Base-by-base conservation (phyloP, 352 stramenopile genomes). In the Globisporangium acanthophoron region DNA sequence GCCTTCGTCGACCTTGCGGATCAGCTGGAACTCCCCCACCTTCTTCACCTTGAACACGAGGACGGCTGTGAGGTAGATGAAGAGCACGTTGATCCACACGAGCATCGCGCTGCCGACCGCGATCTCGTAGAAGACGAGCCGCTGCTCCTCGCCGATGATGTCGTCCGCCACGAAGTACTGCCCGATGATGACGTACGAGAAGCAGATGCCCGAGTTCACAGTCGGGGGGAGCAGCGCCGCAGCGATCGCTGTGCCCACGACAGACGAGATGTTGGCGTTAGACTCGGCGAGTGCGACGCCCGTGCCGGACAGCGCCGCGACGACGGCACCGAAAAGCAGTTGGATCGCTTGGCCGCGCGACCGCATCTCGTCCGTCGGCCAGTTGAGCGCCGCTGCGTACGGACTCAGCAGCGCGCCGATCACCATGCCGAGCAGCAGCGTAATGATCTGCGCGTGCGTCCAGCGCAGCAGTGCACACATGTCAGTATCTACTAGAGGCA, bases 31-130 rank as follows among this genome's bases (percentile, higher is more conserved):
- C 52, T 90, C 81, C 52, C 85, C 85, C 0, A 94, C 82, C 43
- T 90, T 78, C 62, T 95, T 95, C 55, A 92, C 85, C 61, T 95
- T 95, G 65, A 95, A 95, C 15, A 95, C 81, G n/a, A 92, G 48
- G 20, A 93, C 83, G 27, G 85, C 85, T 29, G 80, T 89, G 52
- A 92, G 70, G 70, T 94, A 94, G 59, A 94, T 94, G 56, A 94
- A 88, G 64, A 92, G 67, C 37, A 94, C 79, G 58, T 95, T 95
- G 55, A 95, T 91, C 83, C 83, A 92, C 58, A 93, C 60, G 3
- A 95, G 77, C 72, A 93, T 76, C 33, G 76, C 67, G 54, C 83
- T 95, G 8, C 80, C 85, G 24, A 92, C 80, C 18, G 85, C 83
- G 47, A 95, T 95, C 58, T 95, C 85, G 43, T 90, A 91, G 63